Evolutionary conservation across 1,284 basidiomycete species (phyloP).

Genomic region (Agaricales sp.): DNA sequence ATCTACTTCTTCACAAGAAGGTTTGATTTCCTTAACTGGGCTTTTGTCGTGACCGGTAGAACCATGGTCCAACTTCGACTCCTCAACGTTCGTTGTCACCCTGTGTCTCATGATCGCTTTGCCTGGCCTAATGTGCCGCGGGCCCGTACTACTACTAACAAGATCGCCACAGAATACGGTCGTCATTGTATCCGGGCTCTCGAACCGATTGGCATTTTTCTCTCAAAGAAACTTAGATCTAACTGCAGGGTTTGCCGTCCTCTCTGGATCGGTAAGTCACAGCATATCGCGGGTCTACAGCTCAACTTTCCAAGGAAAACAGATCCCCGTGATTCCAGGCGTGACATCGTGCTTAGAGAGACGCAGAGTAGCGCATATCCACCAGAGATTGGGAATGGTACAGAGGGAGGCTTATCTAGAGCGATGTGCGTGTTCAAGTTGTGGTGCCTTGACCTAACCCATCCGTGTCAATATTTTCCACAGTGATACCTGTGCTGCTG

Average conservation of each 20-base stretch:
- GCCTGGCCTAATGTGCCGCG: too few species aligned
- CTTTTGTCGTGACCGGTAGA: slow-evolving; percentile 53
- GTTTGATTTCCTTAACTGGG: slow-evolving; percentile 62
- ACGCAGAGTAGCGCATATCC: slow-evolving; percentile 48
- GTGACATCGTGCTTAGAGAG: slow-evolving; percentile 59
- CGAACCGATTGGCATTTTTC: slow-evolving; percentile 58
- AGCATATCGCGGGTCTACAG: slow-evolving; percentile 7
- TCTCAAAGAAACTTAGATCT: slow-evolving; percentile 57
- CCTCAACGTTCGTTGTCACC: slow-evolving; percentile 29
- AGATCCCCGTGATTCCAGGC: slow-evolving; percentile 67
- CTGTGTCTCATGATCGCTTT: slow-evolving; percentile 7
- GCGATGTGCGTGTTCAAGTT: slow-evolving; percentile 34
- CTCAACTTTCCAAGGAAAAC: slow-evolving; percentile 4
- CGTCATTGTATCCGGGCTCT: slow-evolving; percentile 62
- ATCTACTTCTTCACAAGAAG: slow-evolving; percentile 52
- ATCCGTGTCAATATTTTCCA: slow-evolving; percentile 5
- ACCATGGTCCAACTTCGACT: slow-evolving; percentile 58
- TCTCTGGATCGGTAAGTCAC: slow-evolving; percentile 58
- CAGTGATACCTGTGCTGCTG: slow-evolving; percentile 54
- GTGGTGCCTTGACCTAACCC: slow-evolving; percentile 10
- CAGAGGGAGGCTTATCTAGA: slow-evolving; percentile 50
- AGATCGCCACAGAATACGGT: slow-evolving; percentile 42
- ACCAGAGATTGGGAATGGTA: slow-evolving; percentile 51
- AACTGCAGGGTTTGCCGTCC: slow-evolving; percentile 64
- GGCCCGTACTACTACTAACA: slow-evolving; percentile 10